These are phyloP conservation scores for Triangularia setosa DNA, from an alignment of 2,329 filamentous ascomycete species.

Conservation along the genomic window DNA sequence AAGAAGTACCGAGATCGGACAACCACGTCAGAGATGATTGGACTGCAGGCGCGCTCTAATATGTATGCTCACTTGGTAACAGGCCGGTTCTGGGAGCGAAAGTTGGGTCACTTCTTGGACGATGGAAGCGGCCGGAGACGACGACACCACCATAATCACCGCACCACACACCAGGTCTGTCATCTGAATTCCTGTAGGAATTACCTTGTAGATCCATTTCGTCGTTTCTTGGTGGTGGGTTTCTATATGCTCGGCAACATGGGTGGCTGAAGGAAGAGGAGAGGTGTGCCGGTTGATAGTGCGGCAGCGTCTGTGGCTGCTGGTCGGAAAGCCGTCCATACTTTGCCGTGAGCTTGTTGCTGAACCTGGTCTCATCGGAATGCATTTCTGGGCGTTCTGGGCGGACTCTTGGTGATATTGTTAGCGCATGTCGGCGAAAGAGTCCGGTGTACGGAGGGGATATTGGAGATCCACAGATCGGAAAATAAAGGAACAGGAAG, in stretches of 20 bases:
- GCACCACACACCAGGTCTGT: background rate
- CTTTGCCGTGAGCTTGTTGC: background rate
- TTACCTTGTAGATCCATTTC: background rate
- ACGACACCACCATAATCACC: background rate
- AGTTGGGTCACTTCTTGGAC: background rate
- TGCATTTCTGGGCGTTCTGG: background rate
- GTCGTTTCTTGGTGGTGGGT: background rate
- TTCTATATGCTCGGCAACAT: background rate
- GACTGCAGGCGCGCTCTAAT: background rate
- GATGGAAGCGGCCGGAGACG: background rate
- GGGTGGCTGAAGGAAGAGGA: background rate
- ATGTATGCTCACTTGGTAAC: background rate
- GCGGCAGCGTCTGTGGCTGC: background rate
- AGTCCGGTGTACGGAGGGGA: background rate
- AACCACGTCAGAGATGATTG: background rate
- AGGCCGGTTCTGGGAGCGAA: constrained; percentile 4
- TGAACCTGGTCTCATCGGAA: constrained; percentile 3
- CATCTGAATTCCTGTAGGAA: background rate
- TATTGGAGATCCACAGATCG: constrained; percentile 16
- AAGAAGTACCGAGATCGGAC: background rate
- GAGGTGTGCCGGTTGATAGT: background rate
- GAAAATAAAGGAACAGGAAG: constrained; percentile 17
- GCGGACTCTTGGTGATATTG: background rate
- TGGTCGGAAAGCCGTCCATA: background rate
- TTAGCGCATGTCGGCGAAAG: constrained; percentile 1